These are phyloP conservation scores for Apiospora arundinis DNA, from an alignment of 2,329 filamentous ascomycete genomes.

Conservation along the genomic window DNA sequence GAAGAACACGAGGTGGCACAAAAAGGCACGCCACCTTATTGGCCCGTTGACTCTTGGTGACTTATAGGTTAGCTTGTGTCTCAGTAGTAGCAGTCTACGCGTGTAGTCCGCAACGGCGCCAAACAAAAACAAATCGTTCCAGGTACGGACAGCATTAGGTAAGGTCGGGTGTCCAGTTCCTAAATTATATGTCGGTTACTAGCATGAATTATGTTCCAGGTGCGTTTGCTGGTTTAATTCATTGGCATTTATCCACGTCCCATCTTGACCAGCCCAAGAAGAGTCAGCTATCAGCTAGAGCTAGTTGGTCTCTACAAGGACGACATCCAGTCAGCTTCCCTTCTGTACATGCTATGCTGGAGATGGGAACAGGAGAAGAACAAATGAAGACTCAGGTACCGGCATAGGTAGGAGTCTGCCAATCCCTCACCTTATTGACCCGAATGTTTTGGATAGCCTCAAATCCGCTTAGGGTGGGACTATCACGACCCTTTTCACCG, in stretches of 20 bases:
- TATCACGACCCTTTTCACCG: constrained; percentile 26
- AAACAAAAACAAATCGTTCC: not conserved
- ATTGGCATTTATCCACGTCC: not conserved
- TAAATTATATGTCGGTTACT: not conserved
- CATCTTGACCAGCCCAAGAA: not conserved
- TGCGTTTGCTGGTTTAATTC: not conserved
- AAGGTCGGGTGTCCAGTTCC: not conserved
- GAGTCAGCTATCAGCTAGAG: not conserved
- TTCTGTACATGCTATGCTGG: not conserved
- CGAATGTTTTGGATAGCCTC: constrained; percentile 38
- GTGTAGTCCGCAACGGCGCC: not conserved
- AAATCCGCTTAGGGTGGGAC: constrained; percentile 29
- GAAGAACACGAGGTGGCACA: not conserved
- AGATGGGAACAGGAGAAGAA: not conserved
- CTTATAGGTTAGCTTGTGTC: not conserved
- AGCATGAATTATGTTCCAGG: not conserved
- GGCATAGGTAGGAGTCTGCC: constrained; percentile 5
- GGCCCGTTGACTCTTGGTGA: not conserved
- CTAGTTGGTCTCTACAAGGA: not conserved
- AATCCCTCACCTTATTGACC: constrained; percentile 40
- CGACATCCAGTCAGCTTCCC: not conserved
- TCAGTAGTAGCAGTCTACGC: not conserved
- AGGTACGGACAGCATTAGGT: not conserved
- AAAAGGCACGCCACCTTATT: not conserved
- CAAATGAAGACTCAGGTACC: not conserved